A percentile compares a stretch with the other conserved stretches of the same genome.
phyloP scores from a whole-genome alignment of 768 basidiomycete species.

The Dentipellis fragilis region DNA sequence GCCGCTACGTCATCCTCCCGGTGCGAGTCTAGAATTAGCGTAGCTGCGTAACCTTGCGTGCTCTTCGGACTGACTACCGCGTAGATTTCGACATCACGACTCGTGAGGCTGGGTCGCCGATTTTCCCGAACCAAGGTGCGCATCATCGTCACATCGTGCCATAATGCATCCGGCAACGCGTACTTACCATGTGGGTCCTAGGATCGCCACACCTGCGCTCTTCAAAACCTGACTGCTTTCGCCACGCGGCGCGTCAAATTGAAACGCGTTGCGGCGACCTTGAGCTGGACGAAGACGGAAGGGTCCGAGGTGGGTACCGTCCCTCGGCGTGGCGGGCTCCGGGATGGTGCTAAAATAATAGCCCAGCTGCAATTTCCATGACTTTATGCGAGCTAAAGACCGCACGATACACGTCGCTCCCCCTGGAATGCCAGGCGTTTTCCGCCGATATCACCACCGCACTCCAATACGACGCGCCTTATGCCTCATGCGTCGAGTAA shows the following conservation, averaged over 20 bases:
- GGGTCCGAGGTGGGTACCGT: slow-evolving; percentile 9
- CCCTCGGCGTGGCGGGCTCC: not conserved
- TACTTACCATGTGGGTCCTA: not conserved
- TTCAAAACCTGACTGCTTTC: slow-evolving; percentile 14
- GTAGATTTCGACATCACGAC: no score
- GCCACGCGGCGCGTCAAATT: slow-evolving; percentile 8
- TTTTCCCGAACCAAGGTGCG: no score
- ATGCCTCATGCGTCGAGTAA: slow-evolving; percentile 12
- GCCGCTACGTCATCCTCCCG: no score
- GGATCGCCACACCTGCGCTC: not conserved
- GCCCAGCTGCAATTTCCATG: slow-evolving; percentile 12
- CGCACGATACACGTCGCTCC: slow-evolving; percentile 9
- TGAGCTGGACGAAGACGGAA: slow-evolving; percentile 9
- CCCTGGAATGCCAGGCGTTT: slow-evolving; percentile 12
- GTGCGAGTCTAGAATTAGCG: no score
- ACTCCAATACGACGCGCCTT: not conserved
- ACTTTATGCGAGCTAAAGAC: slow-evolving; percentile 14
- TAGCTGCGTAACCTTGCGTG: no score
- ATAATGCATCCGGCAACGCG: no score
- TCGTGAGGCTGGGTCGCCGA: no score
- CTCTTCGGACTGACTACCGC: no score
- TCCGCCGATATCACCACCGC: not conserved
- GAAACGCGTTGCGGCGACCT: slow-evolving; percentile 9
- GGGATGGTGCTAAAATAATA: not conserved
- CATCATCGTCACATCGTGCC: no score